Evolutionary conservation across 1,139 yeast species (phyloP).

Genomic region (Suhomyces taliae): DNA sequence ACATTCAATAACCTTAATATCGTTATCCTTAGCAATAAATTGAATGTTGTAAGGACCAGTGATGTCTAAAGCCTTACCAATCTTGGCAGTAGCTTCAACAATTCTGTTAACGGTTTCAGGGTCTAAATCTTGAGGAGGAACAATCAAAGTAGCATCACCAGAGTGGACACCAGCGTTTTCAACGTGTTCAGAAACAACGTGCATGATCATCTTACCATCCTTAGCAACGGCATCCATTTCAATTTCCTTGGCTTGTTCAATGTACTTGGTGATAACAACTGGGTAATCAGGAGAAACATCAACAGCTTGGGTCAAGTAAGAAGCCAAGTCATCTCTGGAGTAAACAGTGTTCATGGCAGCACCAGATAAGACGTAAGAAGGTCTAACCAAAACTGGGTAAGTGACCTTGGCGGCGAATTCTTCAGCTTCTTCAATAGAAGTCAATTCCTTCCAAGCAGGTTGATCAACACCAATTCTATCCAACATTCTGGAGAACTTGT

Average conservation of each 20-base stretch:
- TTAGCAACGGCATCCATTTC: slow-evolving; percentile 99
- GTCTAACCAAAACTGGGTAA: slow-evolving; percentile 96
- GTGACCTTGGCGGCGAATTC: slow-evolving; percentile 87
- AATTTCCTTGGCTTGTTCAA: slow-evolving; percentile 96
- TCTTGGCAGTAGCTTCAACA: slow-evolving; percentile 93
- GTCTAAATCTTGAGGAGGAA: slow-evolving; percentile 95
- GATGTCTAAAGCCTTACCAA: slow-evolving; percentile 91
- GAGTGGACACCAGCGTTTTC: slow-evolving; percentile 99
- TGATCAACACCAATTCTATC: slow-evolving; percentile 97
- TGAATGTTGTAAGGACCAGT: slow-evolving; percentile 99
- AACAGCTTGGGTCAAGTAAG: slow-evolving; percentile 89
- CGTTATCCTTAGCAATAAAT: slow-evolving; percentile 88
- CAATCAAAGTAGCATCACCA: slow-evolving; percentile 97
- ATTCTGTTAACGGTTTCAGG: slow-evolving; percentile 89
- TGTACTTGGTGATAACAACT: slow-evolving; percentile 94
- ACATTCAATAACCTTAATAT: slow-evolving; percentile 96
- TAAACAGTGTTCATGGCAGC: slow-evolving; percentile 99
- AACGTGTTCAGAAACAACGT: slow-evolving; percentile 97
- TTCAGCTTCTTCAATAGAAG: slow-evolving; percentile 92
- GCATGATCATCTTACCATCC: slow-evolving; percentile 94
- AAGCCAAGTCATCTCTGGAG: slow-evolving; percentile 83
- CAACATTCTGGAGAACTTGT: slow-evolving; percentile 96
- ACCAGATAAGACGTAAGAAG: slow-evolving; percentile 95
- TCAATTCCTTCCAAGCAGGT: slow-evolving; percentile 98
- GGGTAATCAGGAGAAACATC: slow-evolving; percentile 98